Conservation (phyloP, 2,329 filamentous ascomycete genomes). For the Colletotrichum sp. region DNA sequence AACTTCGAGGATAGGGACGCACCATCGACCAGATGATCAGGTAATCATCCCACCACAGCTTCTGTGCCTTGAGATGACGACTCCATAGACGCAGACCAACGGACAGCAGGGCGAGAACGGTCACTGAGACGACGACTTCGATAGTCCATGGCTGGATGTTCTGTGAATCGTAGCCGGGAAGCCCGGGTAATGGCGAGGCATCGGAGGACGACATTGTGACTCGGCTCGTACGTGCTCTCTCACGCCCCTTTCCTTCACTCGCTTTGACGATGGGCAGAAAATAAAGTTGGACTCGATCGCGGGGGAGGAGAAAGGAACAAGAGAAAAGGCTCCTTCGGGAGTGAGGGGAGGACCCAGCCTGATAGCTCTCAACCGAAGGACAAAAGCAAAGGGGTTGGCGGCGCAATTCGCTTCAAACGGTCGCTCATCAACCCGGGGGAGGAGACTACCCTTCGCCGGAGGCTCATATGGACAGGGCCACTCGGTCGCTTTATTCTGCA, state of each 20-base stretch:
- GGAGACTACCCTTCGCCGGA: neutral
- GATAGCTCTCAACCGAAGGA: neutral
- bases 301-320: neutral
- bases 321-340: neutral
- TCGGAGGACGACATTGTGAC: constrained; percentile 9
- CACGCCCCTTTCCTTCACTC: neutral
- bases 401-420: neutral
- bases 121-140: constrained; percentile 44
- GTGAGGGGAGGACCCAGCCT: neutral
- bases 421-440: neutral
- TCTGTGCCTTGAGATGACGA: constrained; percentile 45
- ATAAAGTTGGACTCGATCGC: neutral
- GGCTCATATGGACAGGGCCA: neutral
- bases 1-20: neutral
- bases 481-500: constrained; percentile 3
- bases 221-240: neutral
- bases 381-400: neutral
- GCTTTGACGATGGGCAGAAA: neutral
- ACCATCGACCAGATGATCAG: constrained; percentile 55
- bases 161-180: constrained; percentile 36
- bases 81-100: constrained; percentile 46
- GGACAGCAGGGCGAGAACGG: constrained; percentile 40
- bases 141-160: constrained; percentile 49
- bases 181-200: constrained; percentile 24
- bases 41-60: constrained; percentile 57